phyloP scores from a whole-genome alignment of 148 eudicot genomes.

The Fagopyrum tataricum region DNA sequence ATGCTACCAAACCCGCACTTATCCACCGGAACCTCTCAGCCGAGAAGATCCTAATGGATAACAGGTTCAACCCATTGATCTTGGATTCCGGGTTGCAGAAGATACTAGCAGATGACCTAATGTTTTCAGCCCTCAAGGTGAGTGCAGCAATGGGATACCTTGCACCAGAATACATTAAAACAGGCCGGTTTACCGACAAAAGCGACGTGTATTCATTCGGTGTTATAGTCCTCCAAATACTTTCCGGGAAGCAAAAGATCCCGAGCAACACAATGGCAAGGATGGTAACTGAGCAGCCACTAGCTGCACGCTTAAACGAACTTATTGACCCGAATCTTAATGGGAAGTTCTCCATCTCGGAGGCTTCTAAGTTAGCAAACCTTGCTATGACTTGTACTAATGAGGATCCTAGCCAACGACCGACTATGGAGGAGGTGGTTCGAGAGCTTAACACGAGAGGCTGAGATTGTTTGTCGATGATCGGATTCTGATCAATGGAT shows the following conservation, averaged over 20 bases:
- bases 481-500: not conserved
- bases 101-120: constrained; percentile 68
- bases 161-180: constrained; percentile 92
- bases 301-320: constrained; percentile 22
- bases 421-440: constrained; percentile 38
- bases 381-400: constrained; percentile 73
- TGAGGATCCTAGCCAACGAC: constrained; percentile 66
- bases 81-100: constrained; percentile 73
- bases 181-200: constrained; percentile 82
- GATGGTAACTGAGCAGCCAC: not conserved
- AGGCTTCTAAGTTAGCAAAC: constrained; percentile 57
- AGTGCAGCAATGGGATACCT: constrained; percentile 98
- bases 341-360: constrained; percentile 51
- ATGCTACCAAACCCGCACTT: constrained; percentile 55
- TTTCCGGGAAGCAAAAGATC: constrained; percentile 56
- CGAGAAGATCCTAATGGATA: constrained; percentile 75
- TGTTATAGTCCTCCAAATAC: constrained; percentile 61
- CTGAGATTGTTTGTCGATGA: not conserved
- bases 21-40: constrained; percentile 91
- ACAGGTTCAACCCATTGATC: constrained; percentile 57
- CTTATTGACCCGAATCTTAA: constrained; percentile 56
- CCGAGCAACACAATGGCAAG: constrained; percentile 46
- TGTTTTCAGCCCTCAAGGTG: constrained; percentile 76
- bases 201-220: constrained; percentile 91
- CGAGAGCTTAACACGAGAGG: constrained; percentile 37